These are phyloP conservation scores for Candida verbasci DNA, from an alignment of 805 yeast genomes.

Conservation along the genomic window DNA sequence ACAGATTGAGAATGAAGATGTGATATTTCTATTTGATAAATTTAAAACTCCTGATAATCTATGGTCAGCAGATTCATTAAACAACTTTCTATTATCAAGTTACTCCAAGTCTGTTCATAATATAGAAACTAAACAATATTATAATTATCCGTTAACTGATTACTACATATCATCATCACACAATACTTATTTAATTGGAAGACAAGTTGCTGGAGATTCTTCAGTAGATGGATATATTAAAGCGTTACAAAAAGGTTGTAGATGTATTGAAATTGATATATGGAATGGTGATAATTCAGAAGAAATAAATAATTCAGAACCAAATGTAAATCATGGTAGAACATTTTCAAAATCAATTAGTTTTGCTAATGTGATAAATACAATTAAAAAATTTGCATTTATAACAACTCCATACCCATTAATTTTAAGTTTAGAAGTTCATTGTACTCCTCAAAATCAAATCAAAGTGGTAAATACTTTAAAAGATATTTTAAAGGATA, in stretches of 20 bases:
- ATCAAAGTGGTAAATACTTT: conserved; percentile 49
- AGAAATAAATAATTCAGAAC: conserved; percentile 42
- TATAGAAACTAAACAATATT: conserved; percentile 18
- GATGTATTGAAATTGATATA: conserved; percentile 91
- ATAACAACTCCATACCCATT: conserved; percentile 83
- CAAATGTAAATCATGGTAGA: conserved; percentile 87
- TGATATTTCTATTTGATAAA: conserved; percentile 25
- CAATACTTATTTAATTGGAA: conserved; percentile 84
- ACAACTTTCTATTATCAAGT: conserved; percentile 32
- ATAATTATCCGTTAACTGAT: conserved; percentile 63
- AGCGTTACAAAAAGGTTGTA: conserved; percentile 85
- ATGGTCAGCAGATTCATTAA: conserved; percentile 26
- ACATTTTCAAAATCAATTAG: conserved; percentile 75
- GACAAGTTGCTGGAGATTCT: conserved; percentile 83
- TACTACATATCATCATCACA: conserved; percentile 92
- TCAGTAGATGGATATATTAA: conserved; percentile 87
- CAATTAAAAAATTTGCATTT: conserved; percentile 82
- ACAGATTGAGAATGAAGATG: conserved; percentile 18
- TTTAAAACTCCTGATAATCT: conserved; percentile 16
- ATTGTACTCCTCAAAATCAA: conserved; percentile 71
- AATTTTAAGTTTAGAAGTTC: conserved; percentile 79
- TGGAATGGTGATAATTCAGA: conserved; percentile 65
- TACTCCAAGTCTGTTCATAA: conserved; percentile 15
- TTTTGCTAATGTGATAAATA: conserved; percentile 62
- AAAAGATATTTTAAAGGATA: conserved; percentile 54